Base-by-base conservation (phyloP, 176 grass and related monocot species). In the Oryza australiensis region DNA sequence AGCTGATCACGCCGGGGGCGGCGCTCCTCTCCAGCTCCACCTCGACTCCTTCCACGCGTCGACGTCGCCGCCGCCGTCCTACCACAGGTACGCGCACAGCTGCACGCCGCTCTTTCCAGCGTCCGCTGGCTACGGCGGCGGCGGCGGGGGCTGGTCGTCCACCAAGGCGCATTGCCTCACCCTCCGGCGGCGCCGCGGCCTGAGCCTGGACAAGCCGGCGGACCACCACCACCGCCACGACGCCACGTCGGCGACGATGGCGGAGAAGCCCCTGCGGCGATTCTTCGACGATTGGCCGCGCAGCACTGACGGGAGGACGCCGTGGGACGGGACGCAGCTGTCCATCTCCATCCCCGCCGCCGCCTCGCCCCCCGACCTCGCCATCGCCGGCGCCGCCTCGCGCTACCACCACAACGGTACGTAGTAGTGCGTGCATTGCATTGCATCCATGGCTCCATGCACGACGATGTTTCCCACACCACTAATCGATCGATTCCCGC, bases 241-340 rank as follows among this genome's bases (percentile, higher is more conserved):
- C 27, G 64, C 23, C 13, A 45, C 72, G 26, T 70, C 71, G 33
- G 38, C 76, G 28, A 23, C 30, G 2, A 72, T 75, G n/a, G 41
- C 28, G 73, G 81, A 88, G 76, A 94, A 85, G 82, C 92, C 89
- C 1, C 87, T 97, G 63, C 89, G 92, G 20, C 92, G 73, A 66
- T 94, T 98, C 90, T 87, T 98, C 48, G 92, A 98, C 28, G 95
- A 98, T 34, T 89, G 86, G 74, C 90, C 92, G 9, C 91, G 79
- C 29, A 85, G 81, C 43, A 66, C 64, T 34, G 72, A 65, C 15
- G 43, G 45, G 12, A 66, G 80, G 62, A 32, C 89, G 62, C 38
- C 89, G 7, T 89, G 88, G 23, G 89, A 85, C 80, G 83, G 64
- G 48, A 91, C 86, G 86, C 85, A 82, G 87, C 89, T 91, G 26